Base-by-base conservation (phyloP, 257 asterid genomes). In the Avicennia marina region DNA sequence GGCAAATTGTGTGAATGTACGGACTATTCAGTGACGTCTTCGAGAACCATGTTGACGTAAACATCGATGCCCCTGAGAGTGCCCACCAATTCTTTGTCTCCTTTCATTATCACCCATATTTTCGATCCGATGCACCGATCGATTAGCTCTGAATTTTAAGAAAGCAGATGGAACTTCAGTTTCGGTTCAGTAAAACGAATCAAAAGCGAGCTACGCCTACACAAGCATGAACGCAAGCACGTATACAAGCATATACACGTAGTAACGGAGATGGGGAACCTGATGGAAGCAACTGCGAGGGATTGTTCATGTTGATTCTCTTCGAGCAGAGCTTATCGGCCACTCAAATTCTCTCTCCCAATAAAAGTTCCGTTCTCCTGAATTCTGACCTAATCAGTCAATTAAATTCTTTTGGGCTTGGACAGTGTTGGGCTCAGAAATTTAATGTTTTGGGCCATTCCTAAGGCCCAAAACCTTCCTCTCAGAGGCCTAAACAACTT, bases 91-190 rank as follows among this genome's bases (percentile, higher is more conserved):
- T 73, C 78, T 60, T 73, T 73, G 52, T 67, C 78, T 4, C 78
- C 78, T 36, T 73, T 67, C 74, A 73, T 73, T 36, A 73, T 73
- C 36, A 73, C 78, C 78, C 78, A 73, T 33, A 73, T 67, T 41
- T 73, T 73, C 43, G 74, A 73, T n/a, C 78, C 78, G 40, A 73
- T 73, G 68, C 78, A 73, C 19, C 78, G 60, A 53, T 73, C 78
- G 54, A 73, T 73, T 50, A 73, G 44, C 71, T 73, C 78, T 73
- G 74, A 6, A 17, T 40, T 36, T 39, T 7, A 24, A 58, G 2
- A 15, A 44, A 3, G 1, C 4, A 52, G 11, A 36, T 24, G 4
- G 20, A 63, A 11, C 9, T 7, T 15, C 32, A 53, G 24, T 11
- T 18, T 17, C 40, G 11, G 36, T 20, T 26, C n/a, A n/a, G n/a